These are phyloP conservation scores for Colletotrichum lupini DNA, from an alignment of 2,329 filamentous ascomycete genomes.

Conservation along the genomic window DNA sequence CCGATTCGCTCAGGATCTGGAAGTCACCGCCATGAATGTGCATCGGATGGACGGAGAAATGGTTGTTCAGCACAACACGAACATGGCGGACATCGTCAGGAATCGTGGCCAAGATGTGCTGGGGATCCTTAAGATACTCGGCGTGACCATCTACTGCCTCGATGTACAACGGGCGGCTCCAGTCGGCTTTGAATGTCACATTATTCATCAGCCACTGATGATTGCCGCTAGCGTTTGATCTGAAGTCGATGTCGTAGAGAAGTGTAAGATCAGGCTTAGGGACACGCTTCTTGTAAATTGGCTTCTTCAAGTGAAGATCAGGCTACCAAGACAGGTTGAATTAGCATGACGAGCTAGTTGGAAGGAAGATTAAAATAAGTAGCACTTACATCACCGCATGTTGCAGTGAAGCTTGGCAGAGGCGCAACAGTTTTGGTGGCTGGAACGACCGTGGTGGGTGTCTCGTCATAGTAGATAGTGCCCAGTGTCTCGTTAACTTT, in stretches of 20 bases:
- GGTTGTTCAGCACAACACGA: slow-evolving; percentile 70
- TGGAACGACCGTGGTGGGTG: not conserved
- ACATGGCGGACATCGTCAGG: slow-evolving; percentile 44
- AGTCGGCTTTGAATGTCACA: slow-evolving; percentile 28
- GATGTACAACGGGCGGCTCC: slow-evolving; percentile 20
- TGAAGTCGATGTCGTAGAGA: slow-evolving; percentile 8
- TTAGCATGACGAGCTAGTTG: not conserved
- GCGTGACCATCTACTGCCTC: slow-evolving; percentile 15
- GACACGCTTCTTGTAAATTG: slow-evolving; percentile 25
- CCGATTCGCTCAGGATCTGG: slow-evolving; percentile 56
- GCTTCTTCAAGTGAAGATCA: slow-evolving; percentile 7
- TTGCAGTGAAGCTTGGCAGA: not conserved
- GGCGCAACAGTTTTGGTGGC: not conserved
- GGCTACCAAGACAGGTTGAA: not conserved
- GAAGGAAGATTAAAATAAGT: too few species aligned
- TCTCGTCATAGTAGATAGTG: slow-evolving; percentile 17
- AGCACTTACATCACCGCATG: slow-evolving; percentile 22
- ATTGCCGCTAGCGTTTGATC: slow-evolving; percentile 19
- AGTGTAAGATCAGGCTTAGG: slow-evolving; percentile 15
- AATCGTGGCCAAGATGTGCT: slow-evolving; percentile 22
- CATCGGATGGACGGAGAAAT: slow-evolving; percentile 70
- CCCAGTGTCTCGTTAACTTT: slow-evolving; percentile 1
- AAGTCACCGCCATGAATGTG: slow-evolving; percentile 73
- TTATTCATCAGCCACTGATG: slow-evolving; percentile 24
- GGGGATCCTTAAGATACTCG: slow-evolving; percentile 16